phyloP scores from a whole-genome alignment of 2,329 filamentous ascomycete species.

The Botrytis tulipae region DNA sequence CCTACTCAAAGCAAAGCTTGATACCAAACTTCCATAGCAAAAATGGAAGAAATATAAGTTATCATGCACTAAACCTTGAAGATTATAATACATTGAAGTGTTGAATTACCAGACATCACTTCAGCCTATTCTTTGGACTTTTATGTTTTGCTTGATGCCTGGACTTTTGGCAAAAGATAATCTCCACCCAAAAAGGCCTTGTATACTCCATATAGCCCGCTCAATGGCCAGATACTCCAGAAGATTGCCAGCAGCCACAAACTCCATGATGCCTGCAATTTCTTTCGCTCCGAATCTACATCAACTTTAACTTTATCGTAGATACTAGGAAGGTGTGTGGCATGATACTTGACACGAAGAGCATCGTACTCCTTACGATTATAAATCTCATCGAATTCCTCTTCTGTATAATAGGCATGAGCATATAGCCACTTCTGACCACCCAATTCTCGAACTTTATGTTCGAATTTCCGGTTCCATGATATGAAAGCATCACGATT shows the following conservation, averaged over 20 bases:
- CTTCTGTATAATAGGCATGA: slow-evolving; percentile 74
- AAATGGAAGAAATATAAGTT: background rate
- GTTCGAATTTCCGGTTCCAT: slow-evolving; percentile 70
- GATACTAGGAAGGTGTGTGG: slow-evolving; percentile 63
- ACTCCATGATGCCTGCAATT: background rate
- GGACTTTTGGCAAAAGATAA: slow-evolving; percentile 32
- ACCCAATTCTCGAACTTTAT: slow-evolving; percentile 63
- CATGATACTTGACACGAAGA: slow-evolving; percentile 61
- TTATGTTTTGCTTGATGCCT: background rate
- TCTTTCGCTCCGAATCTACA: slow-evolving; percentile 40
- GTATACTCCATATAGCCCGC: slow-evolving; percentile 36
- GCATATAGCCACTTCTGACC: slow-evolving; percentile 87
- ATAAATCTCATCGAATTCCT: slow-evolving; percentile 67
- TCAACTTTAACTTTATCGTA: slow-evolving; percentile 68
- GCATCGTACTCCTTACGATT: slow-evolving; percentile 57
- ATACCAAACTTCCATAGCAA: rapidly evolving
- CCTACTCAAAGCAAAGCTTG: background rate
- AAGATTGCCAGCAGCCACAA: slow-evolving; percentile 26
- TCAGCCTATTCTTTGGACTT: background rate
- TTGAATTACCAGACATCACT: background rate
- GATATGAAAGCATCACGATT: slow-evolving; percentile 55
- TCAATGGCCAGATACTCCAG: slow-evolving; percentile 37
- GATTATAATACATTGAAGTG: background rate
- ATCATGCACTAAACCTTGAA: background rate
- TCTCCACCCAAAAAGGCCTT: slow-evolving; percentile 32